Base-by-base conservation (phyloP, 805 yeast genomes). In the Saturnispora kantuleensis region DNA sequence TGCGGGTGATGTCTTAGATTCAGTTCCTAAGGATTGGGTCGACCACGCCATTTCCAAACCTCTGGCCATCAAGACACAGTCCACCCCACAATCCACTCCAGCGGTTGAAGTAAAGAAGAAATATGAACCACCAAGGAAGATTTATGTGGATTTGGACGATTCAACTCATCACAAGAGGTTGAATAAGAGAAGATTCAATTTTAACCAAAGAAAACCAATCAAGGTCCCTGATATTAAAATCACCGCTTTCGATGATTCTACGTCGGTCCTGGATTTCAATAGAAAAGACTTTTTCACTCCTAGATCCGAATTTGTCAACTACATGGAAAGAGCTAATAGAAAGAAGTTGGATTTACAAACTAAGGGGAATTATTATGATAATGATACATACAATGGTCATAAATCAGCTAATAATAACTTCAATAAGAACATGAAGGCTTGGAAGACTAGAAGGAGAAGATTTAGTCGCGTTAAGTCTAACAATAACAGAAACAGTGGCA, bases 211-310 rank as follows among this genome's bases (percentile, higher is more conserved):
- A 41, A 60, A 52, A 42, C 63, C 64, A 15, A 50, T 60, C 35
- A 57, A 50, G 39, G 56, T 58, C 46, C 63, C 63, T 15, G 55
- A 51, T 35, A 44, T 50, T 28, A 52, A 49, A 15, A 50, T 43
- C 13, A 49, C 45, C 16, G 56, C 60, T 38, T 12, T 30, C 13
- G 29, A 38, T 32, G 57, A 53, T 35, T 56, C 51, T 11, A 36
- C 50, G 5, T 13, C 15, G 9, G 40, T 37, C 2, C 52, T 56
- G 54, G 53, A 50, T 13, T 80, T 74, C 54, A 76, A 76, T 52
- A 70, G 90, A 42, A 81, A 79, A 53, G 90, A 84, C 56, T 80
- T 73, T 52, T 84, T 82, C 58, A 84, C 93, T 3, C 93, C 93
- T 3, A 83, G 82, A 45, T 77, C 88, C 21, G 81, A 79, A 5